Base-by-base conservation (phyloP, 202 grass and related monocot species). In the Bolboschoenoplectus hybrid region DNA sequence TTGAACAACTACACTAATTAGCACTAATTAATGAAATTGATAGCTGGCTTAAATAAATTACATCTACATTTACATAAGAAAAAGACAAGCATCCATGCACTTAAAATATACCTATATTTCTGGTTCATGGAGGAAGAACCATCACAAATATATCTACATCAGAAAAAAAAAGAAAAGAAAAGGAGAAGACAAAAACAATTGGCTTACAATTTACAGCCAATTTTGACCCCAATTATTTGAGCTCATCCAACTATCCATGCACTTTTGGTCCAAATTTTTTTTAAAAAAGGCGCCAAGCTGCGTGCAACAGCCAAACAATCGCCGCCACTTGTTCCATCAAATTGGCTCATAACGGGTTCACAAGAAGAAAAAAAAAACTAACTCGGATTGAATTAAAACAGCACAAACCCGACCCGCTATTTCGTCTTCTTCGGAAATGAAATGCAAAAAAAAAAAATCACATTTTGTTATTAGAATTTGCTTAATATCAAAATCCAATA, bases 211-310 rank as follows among this genome's bases (percentile, higher is more conserved):
- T 83, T 68, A 56, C 63, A 83, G 62, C 62, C 81, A 83, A 83
- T 83, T 52, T 83, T 83, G 81, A 83, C 81, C 81, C 69, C 20
- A 83, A 17, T 68, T 67, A 83, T 7, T 67, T 83, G 6, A 83
- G 44, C 47, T 11, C 3, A n/a, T 26, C 26, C 26, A 26, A 26
- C 26, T 26, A 26, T 67, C 44, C 81, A 55, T 83, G 81, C 81
- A 69, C 55, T 65, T 77, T 77, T 39, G 0, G 12, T 67, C 32
- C 81, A 83, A 26, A 26, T 26, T 26, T 26, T 26, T 26, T 16
- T 34, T 26, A 66, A 83, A 67, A 63, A 66, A 56, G 13, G 61
- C n/a, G 43, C 81, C 81, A 83, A 47, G 43, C 40, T 46, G 61
- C 56, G 80, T 52, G 19, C n/a, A 83, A 13, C 62, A 83, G 4